Evolutionary conservation across 441 rosid genomes (phyloP).

Genomic region (Aquilaria agallochum): DNA sequence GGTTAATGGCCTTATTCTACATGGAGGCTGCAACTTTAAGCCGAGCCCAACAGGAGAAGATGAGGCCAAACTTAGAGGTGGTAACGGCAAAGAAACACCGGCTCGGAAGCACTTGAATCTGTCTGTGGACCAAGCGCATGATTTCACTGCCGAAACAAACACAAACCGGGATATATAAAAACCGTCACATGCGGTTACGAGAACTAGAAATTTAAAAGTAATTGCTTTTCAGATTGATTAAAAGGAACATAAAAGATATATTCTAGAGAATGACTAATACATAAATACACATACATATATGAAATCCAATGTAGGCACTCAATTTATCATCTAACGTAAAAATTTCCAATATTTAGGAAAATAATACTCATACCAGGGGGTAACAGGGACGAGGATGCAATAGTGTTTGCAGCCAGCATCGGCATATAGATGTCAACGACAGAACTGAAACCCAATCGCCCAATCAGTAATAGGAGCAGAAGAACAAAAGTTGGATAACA

Average conservation of each 20-base stretch:
- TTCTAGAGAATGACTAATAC: too few relatives aligned
- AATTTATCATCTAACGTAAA: background rate
- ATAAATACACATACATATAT: too few relatives aligned
- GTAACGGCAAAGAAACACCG: background rate
- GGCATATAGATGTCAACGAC: background rate
- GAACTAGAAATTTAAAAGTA: too few relatives aligned
- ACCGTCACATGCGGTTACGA: too few relatives aligned
- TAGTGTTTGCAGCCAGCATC: slow-evolving; percentile 5
- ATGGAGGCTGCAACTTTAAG: slow-evolving; percentile 18
- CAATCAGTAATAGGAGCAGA: too few relatives aligned
- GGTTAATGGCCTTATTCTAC: slow-evolving; percentile 13
- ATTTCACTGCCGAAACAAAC: background rate
- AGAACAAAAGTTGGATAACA: too few relatives aligned
- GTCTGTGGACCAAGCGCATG: background rate
- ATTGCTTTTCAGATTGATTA: too few relatives aligned
- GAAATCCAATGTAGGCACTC: too few relatives aligned
- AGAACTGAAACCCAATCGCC: too few relatives aligned
- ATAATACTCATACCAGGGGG: background rate
- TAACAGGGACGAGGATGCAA: slow-evolving; percentile 2
- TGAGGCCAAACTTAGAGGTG: background rate
- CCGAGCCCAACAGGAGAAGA: slow-evolving; percentile 27
- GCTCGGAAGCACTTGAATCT: background rate
- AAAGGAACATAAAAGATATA: too few relatives aligned
- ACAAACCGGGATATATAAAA: background rate
- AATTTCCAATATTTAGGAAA: background rate